These are phyloP conservation scores for Fulvia fulva DNA, from an alignment of 2,329 filamentous ascomycete species.

Conservation along the genomic window DNA sequence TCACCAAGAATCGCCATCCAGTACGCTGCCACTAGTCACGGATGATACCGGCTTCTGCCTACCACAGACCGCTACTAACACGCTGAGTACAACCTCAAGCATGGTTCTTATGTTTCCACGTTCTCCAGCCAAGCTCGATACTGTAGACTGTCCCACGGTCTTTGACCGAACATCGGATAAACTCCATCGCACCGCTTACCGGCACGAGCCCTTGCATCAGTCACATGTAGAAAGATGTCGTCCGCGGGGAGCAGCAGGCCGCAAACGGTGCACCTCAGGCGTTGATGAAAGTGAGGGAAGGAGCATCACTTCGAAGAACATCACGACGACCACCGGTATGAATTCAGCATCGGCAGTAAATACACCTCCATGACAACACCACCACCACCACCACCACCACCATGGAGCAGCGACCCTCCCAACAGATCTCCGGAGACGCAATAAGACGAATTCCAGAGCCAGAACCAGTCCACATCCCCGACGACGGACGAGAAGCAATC, in stretches of 20 bases:
- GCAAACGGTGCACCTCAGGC: too few species aligned
- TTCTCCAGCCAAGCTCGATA: neutral
- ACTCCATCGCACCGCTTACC: neutral
- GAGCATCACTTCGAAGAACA: neutral
- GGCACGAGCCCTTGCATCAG: neutral
- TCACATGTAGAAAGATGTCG: neutral
- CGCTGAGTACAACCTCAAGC: neutral
- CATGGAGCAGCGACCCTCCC: neutral
- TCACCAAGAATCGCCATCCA: neutral
- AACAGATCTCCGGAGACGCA: constrained; percentile 4
- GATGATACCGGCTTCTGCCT: neutral
- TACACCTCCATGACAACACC: neutral
- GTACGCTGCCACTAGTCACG: neutral
- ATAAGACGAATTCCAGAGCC: constrained; percentile 21
- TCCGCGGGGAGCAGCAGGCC: neutral
- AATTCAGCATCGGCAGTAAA: neutral
- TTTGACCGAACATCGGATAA: neutral
- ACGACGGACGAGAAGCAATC: constrained; percentile 34
- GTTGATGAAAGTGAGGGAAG: neutral
- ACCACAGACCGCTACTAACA: neutral
- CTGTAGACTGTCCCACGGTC: too few species aligned
- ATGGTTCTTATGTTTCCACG: neutral
- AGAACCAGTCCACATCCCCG: constrained; percentile 24
- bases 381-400: too few species aligned
- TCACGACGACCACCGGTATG: neutral